A percentile compares a stretch with the other conserved stretches of the same genome.
These are phyloP conservation scores for Colletotrichum filicis DNA, from an alignment of 2,329 filamentous ascomycete species.

Conservation along the genomic window DNA sequence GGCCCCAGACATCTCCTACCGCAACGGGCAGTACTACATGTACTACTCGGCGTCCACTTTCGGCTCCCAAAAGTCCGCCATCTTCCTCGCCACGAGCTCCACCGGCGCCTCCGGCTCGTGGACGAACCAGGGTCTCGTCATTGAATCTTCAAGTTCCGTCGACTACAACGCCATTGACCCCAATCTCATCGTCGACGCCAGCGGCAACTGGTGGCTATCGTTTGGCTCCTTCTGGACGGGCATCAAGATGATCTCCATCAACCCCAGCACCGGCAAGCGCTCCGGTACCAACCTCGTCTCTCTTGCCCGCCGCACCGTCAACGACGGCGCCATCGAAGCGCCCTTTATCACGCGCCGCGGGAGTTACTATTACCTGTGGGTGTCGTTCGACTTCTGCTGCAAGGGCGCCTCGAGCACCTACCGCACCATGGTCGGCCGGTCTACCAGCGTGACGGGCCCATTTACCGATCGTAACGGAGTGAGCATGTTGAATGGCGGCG, in stretches of 20 bases:
- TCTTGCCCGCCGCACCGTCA: constrained; percentile 40
- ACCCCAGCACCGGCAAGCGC: constrained; percentile 41
- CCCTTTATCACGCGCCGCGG: constrained; percentile 43
- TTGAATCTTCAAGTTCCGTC: constrained; percentile 38
- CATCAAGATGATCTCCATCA: constrained; percentile 43
- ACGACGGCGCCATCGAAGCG: constrained; percentile 42
- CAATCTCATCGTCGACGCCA: constrained; percentile 42
- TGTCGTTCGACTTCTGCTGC: constrained; percentile 46
- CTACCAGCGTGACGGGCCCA: constrained; percentile 42
- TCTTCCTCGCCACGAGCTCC: constrained; percentile 44
- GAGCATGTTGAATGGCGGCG: constrained; percentile 43
- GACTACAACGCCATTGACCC: constrained; percentile 45
- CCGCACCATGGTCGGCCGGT: constrained; percentile 46
- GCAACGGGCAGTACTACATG: constrained; percentile 44
- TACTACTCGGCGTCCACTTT: constrained; percentile 48
- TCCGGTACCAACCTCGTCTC: constrained; percentile 38
- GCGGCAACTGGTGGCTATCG: constrained; percentile 44
- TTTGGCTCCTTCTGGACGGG: constrained; percentile 47
- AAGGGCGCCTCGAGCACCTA: constrained; percentile 44
- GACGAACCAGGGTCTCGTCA: constrained; percentile 43
- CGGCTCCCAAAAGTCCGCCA: constrained; percentile 41
- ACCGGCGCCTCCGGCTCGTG: constrained; percentile 44
- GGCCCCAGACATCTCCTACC: constrained; percentile 66
- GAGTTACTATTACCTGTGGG: constrained; percentile 47
- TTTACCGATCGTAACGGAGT: constrained; percentile 41